Evolutionary conservation across 1,284 basidiomycete species (phyloP), one percentile per base, ranked within the genome.

Genomic region (Marasmius sp.): DNA sequence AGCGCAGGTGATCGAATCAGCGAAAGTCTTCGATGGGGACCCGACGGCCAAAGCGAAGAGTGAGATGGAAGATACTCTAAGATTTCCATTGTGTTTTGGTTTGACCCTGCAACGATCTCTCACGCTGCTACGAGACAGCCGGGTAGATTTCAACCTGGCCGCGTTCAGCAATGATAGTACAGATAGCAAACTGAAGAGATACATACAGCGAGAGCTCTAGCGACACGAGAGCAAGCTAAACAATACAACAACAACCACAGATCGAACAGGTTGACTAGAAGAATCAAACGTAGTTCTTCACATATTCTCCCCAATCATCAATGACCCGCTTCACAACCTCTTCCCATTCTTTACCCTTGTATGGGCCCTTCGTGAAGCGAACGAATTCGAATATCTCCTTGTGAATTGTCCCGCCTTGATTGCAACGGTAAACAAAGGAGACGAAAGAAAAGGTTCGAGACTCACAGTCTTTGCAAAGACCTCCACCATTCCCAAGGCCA

Each of bases 371-470:
- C 47, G 70, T 72, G 50, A 84, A 79, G 39, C 85, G 81, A 39
- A 74, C 73, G 67, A 93, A 91, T 34, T 87, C 75, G 69, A 93
- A 93, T 18, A 93, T 91, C 70, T 93, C 91, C 69, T 84, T 85
- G 71, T 93, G 91, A 20, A 81, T 67, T 9, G 67, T 74, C 10
- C 84, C 84, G 66, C 90, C 91, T 83, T 27, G 39, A 12, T 6
- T 12, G 16, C 22, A 8, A n/a, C 22, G 16, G 34, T 22, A 5
- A 48, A n/a, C 14, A 12, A 33, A 18, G 45, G 27, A 41, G 14
- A 20, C 34, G 8, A n/a, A 27, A 14, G 58, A 53, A 34, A 18
- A 20, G 18, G 54, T 16, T 27, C 34, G 12, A 20, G 18, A 65
- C 65, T 18, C 34, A 70, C 71, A 72, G 59, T 71, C 64, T 34